A percentile compares a stretch with the other conserved stretches of the same genome.
phyloP scores from a whole-genome alignment of 192 early-diverging fungal species.

The Backusella morwellensis region DNA sequence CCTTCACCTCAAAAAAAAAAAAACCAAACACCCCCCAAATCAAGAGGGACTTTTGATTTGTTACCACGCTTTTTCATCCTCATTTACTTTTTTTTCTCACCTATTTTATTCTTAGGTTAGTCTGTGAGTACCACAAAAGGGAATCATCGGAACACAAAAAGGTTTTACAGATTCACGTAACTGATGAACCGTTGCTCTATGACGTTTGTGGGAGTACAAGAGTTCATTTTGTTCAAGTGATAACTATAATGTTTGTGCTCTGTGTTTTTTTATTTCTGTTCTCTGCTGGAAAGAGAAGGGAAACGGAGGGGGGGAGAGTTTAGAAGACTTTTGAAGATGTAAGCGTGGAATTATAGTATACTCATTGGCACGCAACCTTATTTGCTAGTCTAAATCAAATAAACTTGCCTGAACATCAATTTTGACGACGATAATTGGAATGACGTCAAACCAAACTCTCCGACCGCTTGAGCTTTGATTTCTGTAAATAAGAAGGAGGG shows the following conservation, averaged over 20 bases:
- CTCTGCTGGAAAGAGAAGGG: background rate
- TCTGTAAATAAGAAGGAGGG: background rate
- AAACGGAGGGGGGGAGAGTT: background rate
- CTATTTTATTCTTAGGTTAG: background rate
- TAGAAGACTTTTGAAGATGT: no score
- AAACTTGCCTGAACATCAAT: background rate
- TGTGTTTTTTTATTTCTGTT: background rate
- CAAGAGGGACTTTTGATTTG: background rate
- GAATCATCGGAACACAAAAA: background rate
- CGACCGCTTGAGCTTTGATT: background rate
- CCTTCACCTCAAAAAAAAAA: background rate
- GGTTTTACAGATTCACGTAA: background rate
- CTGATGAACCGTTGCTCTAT: background rate
- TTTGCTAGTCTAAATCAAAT: slow-evolving; percentile 2
- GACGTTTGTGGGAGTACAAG: background rate
- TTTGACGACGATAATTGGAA: background rate
- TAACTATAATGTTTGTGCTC: background rate
- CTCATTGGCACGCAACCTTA: background rate
- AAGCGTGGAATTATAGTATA: no score
- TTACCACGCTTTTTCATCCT: background rate
- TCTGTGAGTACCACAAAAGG: background rate
- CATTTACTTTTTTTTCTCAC: background rate
- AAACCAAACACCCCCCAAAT: background rate
- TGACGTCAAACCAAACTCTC: background rate
- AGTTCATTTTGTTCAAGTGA: background rate